A percentile compares a stretch with the other conserved stretches of the same genome.
Evolutionary conservation across 139 green algal species (phyloP).

Genomic region (Eudorina sp.): DNA sequence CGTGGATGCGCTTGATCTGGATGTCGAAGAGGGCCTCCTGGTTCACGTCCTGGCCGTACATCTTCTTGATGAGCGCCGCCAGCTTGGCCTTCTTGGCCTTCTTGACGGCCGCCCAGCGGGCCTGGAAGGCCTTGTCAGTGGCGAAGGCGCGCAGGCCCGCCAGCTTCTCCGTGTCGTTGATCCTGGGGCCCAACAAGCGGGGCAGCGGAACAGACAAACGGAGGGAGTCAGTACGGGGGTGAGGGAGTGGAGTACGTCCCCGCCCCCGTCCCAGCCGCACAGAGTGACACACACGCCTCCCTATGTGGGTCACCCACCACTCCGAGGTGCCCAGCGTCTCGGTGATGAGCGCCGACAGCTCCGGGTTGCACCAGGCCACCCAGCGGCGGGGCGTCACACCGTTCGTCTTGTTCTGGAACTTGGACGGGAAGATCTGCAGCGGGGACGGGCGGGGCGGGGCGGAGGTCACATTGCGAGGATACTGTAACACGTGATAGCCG

Average conservation of each 20-base stretch:
- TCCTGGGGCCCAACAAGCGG: constrained; percentile 50
- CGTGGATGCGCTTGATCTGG: constrained; percentile 99
- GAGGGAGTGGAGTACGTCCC: no score
- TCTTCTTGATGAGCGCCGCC: constrained; percentile 82
- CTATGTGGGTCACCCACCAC: neutral
- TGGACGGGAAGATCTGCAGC: constrained; percentile 73
- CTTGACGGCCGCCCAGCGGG: constrained; percentile 91
- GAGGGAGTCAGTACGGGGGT: no score
- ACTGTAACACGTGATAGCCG: no score
- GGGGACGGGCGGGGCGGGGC: no score
- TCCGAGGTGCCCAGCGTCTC: constrained; percentile 80
- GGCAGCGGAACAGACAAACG: no score
- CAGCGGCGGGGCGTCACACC: constrained; percentile 97
- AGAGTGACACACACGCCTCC: neutral
- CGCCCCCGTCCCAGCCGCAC: no score
- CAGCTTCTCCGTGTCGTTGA: constrained; percentile 73
- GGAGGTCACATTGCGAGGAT: no score
- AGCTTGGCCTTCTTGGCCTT: constrained; percentile 85
- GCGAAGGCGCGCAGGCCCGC: constrained; percentile 59
- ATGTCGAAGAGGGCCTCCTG: constrained; percentile 94
- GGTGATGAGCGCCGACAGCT: constrained; percentile 90
- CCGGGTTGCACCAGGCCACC: constrained; percentile 97
- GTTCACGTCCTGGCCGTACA: constrained; percentile 84
- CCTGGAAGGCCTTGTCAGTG: constrained; percentile 68
- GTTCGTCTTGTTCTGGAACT: constrained; percentile 99